Conservation (phyloP, 805 yeast species). For the Candida golubevii region DNA sequence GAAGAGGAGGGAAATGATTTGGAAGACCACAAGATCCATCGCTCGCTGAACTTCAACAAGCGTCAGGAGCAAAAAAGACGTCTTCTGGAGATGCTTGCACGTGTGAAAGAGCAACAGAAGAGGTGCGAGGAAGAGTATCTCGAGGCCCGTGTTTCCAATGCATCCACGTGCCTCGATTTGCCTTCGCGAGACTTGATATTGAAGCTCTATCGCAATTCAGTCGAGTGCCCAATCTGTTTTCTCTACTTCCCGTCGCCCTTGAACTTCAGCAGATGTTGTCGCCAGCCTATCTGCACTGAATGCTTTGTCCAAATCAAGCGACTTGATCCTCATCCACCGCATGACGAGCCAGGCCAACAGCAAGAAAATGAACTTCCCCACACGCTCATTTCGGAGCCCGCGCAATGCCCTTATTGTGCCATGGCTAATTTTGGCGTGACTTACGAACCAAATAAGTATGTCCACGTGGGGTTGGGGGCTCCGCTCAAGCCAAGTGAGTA, state of each 20-base stretch:
- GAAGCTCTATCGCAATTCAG: constrained; percentile 58
- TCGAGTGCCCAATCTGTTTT: constrained; percentile 94
- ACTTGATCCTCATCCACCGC: constrained; percentile 90
- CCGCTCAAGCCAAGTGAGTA: constrained; percentile 44
- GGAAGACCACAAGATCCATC: constrained; percentile 54
- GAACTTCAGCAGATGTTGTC: constrained; percentile 82
- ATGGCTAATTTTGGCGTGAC: constrained; percentile 80
- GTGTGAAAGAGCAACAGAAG: constrained; percentile 27
- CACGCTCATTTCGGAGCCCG: constrained; percentile 76
- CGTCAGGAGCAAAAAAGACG: constrained; percentile 48
- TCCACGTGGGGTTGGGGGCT: constrained; percentile 56
- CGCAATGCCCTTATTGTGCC: constrained; percentile 92
- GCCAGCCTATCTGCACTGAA: constrained; percentile 91
- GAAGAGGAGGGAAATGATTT: constrained; percentile 58
- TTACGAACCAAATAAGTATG: constrained; percentile 57
- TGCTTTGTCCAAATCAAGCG: constrained; percentile 96
- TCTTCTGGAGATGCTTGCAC: constrained; percentile 35
- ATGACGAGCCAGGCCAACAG: constrained; percentile 45
- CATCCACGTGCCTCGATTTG: constrained; percentile 12
- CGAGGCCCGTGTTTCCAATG: constrained; percentile 14
- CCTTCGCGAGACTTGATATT: constrained; percentile 47
- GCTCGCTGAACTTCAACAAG: constrained; percentile 42
- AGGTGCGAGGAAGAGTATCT: constrained; percentile 34
- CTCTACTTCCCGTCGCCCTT: constrained; percentile 74
- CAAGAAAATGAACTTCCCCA: constrained; percentile 44